Evolutionary conservation across 768 basidiomycete species (phyloP).

Genomic region (Tylopilus intermedius): DNA sequence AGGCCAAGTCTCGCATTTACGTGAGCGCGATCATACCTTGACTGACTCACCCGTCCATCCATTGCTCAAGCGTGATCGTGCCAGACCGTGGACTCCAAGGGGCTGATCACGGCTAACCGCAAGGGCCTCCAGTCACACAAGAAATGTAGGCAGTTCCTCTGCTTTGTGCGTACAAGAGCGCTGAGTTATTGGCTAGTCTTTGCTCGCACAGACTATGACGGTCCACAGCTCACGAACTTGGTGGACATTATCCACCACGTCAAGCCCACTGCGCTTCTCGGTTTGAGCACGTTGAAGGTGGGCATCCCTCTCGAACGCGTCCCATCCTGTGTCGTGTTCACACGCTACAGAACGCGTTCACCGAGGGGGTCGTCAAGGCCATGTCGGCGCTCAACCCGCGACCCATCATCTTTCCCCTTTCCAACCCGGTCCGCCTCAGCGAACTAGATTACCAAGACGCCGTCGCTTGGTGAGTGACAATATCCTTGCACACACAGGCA

Average conservation of each 20-base stretch:
- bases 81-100: slow-evolving; percentile 73
- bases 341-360: slow-evolving; percentile 48
- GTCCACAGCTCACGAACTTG: slow-evolving; percentile 55
- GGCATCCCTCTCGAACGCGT: background rate
- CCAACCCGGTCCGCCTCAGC: slow-evolving; percentile 61
- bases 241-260: slow-evolving; percentile 66
- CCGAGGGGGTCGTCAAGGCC: slow-evolving; percentile 51
- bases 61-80: slow-evolving; percentile 11
- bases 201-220: slow-evolving; percentile 64
- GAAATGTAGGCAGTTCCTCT: slow-evolving; percentile 41
- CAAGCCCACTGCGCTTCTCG: slow-evolving; percentile 73
- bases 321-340: background rate
- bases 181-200: slow-evolving; percentile 43
- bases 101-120: slow-evolving; percentile 66
- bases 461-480: slow-evolving; percentile 43
- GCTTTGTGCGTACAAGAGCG: background rate
- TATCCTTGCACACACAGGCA: background rate
- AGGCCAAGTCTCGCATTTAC: slow-evolving; percentile 64
- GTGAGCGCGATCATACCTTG: slow-evolving; percentile 33
- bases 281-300: slow-evolving; percentile 55
- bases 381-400: slow-evolving; percentile 62
- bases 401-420: slow-evolving; percentile 81
- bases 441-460: slow-evolving; percentile 62
- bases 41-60: background rate
- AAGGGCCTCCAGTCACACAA: slow-evolving; percentile 71